Conservation (phyloP, 2,329 filamentous ascomycete species). For the Xylariaceae sp. region DNA sequence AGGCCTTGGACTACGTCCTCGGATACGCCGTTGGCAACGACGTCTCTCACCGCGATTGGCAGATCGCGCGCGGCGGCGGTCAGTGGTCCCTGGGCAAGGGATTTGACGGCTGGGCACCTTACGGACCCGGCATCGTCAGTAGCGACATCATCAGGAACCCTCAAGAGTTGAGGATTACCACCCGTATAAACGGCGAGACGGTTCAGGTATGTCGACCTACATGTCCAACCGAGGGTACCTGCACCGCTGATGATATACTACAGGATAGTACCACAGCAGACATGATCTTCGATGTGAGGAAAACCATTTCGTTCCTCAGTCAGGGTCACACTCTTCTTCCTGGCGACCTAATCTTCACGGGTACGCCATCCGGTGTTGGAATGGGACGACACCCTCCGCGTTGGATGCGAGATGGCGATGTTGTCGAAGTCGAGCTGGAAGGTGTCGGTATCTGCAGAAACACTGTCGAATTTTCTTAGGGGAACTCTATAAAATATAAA, state of each 20-base stretch:
- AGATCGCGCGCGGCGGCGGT: constrained; percentile 59
- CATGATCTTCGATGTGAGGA: constrained; percentile 57
- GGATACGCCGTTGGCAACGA: constrained; percentile 75
- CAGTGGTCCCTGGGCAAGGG: constrained; percentile 70
- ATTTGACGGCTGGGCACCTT: constrained; percentile 71
- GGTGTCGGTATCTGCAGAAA: constrained; percentile 57
- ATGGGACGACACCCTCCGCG: constrained; percentile 61
- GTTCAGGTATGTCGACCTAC: constrained; percentile 40
- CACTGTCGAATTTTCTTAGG: constrained; percentile 41
- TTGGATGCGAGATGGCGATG: constrained; percentile 65
- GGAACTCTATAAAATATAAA: constrained; percentile 20
- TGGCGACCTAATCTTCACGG: constrained; percentile 62
- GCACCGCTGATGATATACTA: constrained; percentile 4
- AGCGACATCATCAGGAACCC: constrained; percentile 50
- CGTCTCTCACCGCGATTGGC: constrained; percentile 75
- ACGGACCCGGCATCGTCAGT: constrained; percentile 65
- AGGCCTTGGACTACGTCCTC: constrained; percentile 65
- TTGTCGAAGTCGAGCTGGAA: constrained; percentile 63
- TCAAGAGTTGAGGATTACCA: constrained; percentile 50
- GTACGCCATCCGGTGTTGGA: constrained; percentile 65
- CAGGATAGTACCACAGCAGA: constrained; percentile 52
- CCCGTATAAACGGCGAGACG: constrained; percentile 53
- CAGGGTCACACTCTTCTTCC: constrained; percentile 57
- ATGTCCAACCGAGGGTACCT: not conserved
- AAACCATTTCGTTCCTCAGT: constrained; percentile 55